phyloP scores from a whole-genome alignment of 164 flowering plant genomes.

The Vitis rupestris region DNA sequence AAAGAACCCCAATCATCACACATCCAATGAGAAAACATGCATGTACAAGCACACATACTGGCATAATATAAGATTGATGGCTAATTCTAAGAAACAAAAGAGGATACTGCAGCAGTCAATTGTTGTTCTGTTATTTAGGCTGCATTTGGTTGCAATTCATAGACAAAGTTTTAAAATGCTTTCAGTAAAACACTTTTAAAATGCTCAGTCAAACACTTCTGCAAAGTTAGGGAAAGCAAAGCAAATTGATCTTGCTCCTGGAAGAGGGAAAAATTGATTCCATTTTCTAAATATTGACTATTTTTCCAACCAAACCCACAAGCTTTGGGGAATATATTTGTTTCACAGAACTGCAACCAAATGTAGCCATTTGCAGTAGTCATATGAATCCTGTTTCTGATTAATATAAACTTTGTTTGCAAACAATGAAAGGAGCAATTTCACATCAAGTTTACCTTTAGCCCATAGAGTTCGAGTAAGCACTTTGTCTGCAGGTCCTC shows the following conservation, averaged over 20 bases:
- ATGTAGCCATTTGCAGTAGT: neutral
- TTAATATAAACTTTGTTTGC: neutral
- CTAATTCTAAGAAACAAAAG: neutral
- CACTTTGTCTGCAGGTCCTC: slow-evolving; percentile 93
- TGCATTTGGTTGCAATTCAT: neutral
- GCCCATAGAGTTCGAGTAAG: slow-evolving; percentile 92
- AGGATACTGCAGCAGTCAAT: neutral
- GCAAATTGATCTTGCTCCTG: neutral
- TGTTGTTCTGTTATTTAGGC: neutral
- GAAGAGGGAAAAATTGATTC: neutral
- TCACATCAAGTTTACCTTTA: slow-evolving; percentile 58
- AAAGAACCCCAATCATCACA: slow-evolving; percentile 31
- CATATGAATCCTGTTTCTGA: neutral
- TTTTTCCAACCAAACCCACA: neutral
- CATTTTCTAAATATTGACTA: neutral
- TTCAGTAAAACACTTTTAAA: too few species aligned
- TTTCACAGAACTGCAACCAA: neutral
- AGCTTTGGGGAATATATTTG: neutral
- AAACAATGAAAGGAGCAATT: neutral
- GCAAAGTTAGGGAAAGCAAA: neutral
- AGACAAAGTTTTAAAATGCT: neutral
- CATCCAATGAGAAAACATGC: slow-evolving; percentile 1
- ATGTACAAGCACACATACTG: neutral
- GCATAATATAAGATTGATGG: neutral
- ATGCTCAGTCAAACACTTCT: neutral